Percentiles rank a stretch among this genome's conserved stretches.
Conservation (phyloP, 495 filamentous ascomycete species). For the Hypoxylon fuscum region DNA sequence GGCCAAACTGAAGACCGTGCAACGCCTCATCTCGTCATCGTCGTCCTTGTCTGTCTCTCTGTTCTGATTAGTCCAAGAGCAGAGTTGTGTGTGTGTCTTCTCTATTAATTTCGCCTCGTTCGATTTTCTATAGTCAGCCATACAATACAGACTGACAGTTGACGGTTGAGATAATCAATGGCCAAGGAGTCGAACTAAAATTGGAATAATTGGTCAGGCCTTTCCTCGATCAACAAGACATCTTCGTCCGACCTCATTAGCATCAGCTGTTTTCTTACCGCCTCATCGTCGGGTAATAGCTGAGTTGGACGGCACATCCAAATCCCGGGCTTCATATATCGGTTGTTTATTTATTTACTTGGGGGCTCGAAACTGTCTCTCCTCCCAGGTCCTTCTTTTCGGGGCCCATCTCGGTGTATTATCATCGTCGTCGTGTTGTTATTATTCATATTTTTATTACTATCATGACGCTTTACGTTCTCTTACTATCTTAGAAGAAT, state of each 20-base stretch:
- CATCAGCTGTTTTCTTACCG: neutral
- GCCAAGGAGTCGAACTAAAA: conserved; percentile 9
- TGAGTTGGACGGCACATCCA: conserved; percentile 4
- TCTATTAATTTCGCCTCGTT: neutral
- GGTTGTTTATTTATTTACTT: no score
- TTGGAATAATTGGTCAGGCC: conserved; percentile 26
- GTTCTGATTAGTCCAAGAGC: neutral
- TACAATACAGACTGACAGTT: neutral
- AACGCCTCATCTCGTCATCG: conserved; percentile 11
- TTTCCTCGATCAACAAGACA: conserved; percentile 3
- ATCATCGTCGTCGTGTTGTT: conserved; percentile 36
- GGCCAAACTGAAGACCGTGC: conserved; percentile 21
- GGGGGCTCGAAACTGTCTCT: no score
- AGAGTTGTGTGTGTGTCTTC: no score
- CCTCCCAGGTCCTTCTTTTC: conserved; percentile 16
- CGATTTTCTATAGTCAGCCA: neutral
- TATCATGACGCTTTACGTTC: conserved; percentile 37
- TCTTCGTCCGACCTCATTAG: neutral
- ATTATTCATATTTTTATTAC: conserved; percentile 36
- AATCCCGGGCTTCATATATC: conserved; percentile 1
- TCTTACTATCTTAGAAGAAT: conserved; percentile 40
- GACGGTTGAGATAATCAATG: neutral
- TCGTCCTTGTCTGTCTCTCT: conserved; percentile 16
- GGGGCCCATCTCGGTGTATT: conserved; percentile 33
- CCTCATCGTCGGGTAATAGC: neutral